Evolutionary conservation across 306 rosid genomes (phyloP), one percentile per base, ranked within the genome.

Genomic region (Crataegus laevigata): DNA sequence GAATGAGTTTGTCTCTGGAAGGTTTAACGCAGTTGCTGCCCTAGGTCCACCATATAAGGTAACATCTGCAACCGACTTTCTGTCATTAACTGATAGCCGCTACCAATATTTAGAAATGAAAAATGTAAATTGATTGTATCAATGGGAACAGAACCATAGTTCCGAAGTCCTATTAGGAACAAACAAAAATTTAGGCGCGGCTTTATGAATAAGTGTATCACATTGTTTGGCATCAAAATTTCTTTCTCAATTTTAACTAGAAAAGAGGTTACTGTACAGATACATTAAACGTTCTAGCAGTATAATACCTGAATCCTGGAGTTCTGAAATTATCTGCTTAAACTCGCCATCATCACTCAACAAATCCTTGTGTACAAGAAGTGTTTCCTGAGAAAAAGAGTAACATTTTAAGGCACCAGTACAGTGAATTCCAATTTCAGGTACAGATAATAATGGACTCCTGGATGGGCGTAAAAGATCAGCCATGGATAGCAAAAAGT

Each of bases 291-390:
- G 4, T 13, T n/a, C 11, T 50, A 54, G 58, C 52, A 62, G 63
- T 47, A 55, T 25, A 82, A 61, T 73, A 91, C 97, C 98, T 91
- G 82, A 87, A 6, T 63, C 72, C 71, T 72, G 85, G 67, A 94
- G 96, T 82, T 85, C 93, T 38, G 76, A 68, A 25, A 91, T 29
- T 70, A 91, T 87, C 72, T 81, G 80, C 58, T 78, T 68, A 52
- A 94, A 83, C 40, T 77, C 85, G 57, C 91, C 91, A 60, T 82
- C 83, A 42, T 22, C 59, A 30, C 83, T 30, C 75, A 63, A 21
- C 43, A 91, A 80, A 72, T 88, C 91, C 81, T 90, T 87, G 88
- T 94, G 98, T 30, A 94, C 87, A 29, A 94, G 90, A 65, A 94
- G 96, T 61, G 96, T 91, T 87, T 94, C 94, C 97, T 91, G 79